Evolutionary conservation across 352 stramenopile genomes (phyloP).

Genomic region (Phytophthora syringae): DNA sequence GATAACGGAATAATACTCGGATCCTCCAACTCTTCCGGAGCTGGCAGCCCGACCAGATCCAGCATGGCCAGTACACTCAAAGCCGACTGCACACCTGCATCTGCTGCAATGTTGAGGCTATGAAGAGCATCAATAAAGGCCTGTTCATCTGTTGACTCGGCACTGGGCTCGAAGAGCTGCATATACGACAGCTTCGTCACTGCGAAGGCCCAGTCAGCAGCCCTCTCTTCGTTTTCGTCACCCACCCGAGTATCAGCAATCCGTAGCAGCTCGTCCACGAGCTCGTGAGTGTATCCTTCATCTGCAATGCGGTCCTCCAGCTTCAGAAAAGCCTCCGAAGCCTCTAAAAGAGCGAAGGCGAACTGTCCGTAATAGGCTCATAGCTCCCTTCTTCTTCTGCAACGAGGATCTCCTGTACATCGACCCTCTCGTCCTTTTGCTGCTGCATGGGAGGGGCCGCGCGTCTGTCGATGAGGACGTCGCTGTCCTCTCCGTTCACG

Average conservation of each 20-base stretch:
- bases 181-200: constrained; percentile 67
- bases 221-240: constrained; percentile 18
- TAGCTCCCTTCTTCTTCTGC: constrained; percentile 15
- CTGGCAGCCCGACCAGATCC: constrained; percentile 55
- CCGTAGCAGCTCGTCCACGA: constrained; percentile 40
- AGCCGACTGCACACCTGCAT: constrained; percentile 50
- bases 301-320: constrained; percentile 58
- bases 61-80: constrained; percentile 60
- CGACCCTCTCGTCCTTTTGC: background rate
- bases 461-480: background rate
- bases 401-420: background rate
- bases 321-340: constrained; percentile 53
- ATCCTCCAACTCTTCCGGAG: constrained; percentile 29
- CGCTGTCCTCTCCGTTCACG: constrained; percentile 1
- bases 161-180: constrained; percentile 59
- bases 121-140: constrained; percentile 49
- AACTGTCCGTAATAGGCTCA: constrained; percentile 10
- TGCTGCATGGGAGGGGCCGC: background rate
- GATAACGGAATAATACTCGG: constrained; percentile 18
- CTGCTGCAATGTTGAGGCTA: constrained; percentile 49
- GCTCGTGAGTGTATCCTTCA: constrained; percentile 50
- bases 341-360: constrained; percentile 28
- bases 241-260: constrained; percentile 21
- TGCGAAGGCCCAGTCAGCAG: constrained; percentile 58
- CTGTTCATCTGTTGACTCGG: constrained; percentile 13